Percentiles rank a stretch among this genome's conserved stretches.
Conservation (phyloP, 73 alveolate species). For the Paraurostyla sp. region DNA sequence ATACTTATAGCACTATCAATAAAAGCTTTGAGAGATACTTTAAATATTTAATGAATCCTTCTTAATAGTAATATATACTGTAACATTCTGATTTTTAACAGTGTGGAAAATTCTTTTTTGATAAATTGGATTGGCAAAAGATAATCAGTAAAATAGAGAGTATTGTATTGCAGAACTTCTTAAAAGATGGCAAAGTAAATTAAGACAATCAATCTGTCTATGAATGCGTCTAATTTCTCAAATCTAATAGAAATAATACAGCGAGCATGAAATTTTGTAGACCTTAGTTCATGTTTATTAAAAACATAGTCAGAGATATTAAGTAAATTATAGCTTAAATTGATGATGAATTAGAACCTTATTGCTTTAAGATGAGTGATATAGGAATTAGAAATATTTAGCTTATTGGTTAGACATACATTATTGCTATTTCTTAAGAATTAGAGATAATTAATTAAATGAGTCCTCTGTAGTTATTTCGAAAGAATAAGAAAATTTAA, state of each 20-base stretch:
- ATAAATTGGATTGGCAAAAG: background rate
- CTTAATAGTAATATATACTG: no score
- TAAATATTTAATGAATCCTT: background rate
- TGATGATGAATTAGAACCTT: slow-evolving; percentile 11
- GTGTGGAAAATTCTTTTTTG: background rate
- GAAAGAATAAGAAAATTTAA: background rate
- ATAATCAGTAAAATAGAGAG: background rate
- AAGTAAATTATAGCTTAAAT: background rate
- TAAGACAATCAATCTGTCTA: background rate
- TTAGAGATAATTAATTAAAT: background rate
- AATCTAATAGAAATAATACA: no score
- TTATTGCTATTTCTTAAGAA: background rate
- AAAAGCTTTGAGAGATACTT: no score
- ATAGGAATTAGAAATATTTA: background rate
- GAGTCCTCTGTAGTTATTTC: background rate
- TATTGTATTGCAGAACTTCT: background rate
- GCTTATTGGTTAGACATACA: background rate
- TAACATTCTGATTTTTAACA: background rate
- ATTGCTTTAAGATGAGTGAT: background rate
- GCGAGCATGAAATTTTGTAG: background rate
- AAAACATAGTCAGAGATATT: background rate
- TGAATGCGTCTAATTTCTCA: no score
- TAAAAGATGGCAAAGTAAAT: background rate
- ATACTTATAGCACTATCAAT: no score
- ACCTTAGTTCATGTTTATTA: background rate